Base-by-base conservation (phyloP, 1,284 basidiomycete genomes). In the Sanghuangporus sanghuang region DNA sequence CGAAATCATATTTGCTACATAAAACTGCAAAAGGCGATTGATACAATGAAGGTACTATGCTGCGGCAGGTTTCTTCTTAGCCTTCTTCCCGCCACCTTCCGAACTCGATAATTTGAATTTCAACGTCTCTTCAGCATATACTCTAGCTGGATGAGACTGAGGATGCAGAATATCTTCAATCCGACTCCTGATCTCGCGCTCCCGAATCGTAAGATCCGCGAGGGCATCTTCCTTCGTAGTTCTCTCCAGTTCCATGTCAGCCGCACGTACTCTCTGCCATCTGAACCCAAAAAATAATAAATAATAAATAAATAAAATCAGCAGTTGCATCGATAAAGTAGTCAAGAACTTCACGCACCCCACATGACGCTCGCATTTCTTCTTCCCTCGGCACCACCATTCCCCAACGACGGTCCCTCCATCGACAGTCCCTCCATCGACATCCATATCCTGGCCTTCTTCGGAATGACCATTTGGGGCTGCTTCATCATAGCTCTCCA, bases 321-420 rank as follows among this genome's bases (percentile, higher is more conserved):
- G 65, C 65, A 11, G 50, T 61, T 49, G 60, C 61, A 42, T 38
- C 35, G 59, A 53, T 50, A 55, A 57, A 38, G 16, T 6, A 63
- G 57, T 18, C 62, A 53, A 44, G 23, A 62, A 36, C 61, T 46
- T 55, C 40, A 71, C 79, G 66, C 73, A 92, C 89, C 90, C 91
- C 57, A 78, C 78, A 74, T 95, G 92, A 35, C 92, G 82, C 50
- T 88, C 86, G 68, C 92, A 95, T 62, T 85, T 83, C 71, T 83
- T 84, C 73, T 86, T 84, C 46, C 86, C 89, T 49, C 78, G 76
- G 72, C 90, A 91, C 86, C 91, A 93, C 84, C 86, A 90, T 60
- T 84, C 83, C 4, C 81, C 83, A 32, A 79, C 75, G 1, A 70
- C 73, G 3, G 69, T 68, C 8, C 72, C 75, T n/a, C 70, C 69